These are phyloP conservation scores for Globisporangium solare DNA, from an alignment of 352 stramenopile genomes.

Conservation along the genomic window DNA sequence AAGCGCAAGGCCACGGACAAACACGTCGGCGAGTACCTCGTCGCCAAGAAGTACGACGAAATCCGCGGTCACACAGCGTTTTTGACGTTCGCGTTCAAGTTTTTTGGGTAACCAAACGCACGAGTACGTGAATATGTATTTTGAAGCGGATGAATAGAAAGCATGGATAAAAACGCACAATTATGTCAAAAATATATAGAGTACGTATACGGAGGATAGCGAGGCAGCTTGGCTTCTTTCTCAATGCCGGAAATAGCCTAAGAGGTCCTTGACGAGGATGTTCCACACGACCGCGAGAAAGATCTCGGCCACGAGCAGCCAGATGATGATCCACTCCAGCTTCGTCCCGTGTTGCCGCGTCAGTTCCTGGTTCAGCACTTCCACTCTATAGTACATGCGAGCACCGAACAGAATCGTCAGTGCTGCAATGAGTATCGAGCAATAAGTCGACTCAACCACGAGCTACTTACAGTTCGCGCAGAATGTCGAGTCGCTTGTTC, in stretches of 20 bases:
- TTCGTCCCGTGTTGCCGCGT: constrained; percentile 82
- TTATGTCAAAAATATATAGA: no score
- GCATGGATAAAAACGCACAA: no score
- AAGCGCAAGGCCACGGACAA: constrained; percentile 54
- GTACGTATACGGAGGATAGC: background rate
- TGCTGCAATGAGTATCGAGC: no score
- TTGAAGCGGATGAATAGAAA: no score
- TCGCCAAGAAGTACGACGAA: constrained; percentile 84
- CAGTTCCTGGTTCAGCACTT: constrained; percentile 89
- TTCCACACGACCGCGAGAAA: constrained; percentile 82
- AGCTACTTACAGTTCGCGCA: constrained; percentile 81
- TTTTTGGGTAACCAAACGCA: constrained; percentile 38
- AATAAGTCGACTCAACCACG: background rate
- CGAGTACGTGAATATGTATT: background rate
- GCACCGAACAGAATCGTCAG: no score
- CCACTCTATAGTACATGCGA: constrained; percentile 38
- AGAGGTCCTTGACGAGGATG: constrained; percentile 76
- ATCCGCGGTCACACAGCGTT: constrained; percentile 86
- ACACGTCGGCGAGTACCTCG: constrained; percentile 49
- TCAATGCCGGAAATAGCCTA: constrained; percentile 53
- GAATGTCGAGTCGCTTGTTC: constrained; percentile 92
- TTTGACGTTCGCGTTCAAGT: constrained; percentile 84
- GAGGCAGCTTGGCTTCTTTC: background rate
- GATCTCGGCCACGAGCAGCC: constrained; percentile 87
- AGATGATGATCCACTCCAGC: constrained; percentile 94